Evolutionary conservation across 192 early-diverging fungal genomes (phyloP).

Genomic region (Coemansia sp.): DNA sequence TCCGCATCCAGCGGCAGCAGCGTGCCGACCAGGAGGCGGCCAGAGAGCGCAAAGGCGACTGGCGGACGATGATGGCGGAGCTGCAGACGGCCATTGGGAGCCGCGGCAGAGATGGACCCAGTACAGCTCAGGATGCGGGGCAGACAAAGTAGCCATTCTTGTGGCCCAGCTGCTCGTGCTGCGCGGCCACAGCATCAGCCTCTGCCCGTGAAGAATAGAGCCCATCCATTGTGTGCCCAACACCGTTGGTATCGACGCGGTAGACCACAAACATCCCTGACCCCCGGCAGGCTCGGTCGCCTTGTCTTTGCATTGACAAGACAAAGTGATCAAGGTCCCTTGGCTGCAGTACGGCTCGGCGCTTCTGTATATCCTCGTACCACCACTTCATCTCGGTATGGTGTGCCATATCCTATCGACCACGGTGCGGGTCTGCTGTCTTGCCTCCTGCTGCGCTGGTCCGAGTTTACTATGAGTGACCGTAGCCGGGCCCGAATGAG

Average conservation of each 20-base stretch:
- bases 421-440: too few species aligned
- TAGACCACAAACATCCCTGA: slow-evolving; percentile 1
- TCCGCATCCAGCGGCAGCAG: slow-evolving; percentile 15
- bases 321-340: too few species aligned
- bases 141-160: slow-evolving; percentile 36
- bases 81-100: slow-evolving; percentile 28
- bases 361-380: too few species aligned
- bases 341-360: too few species aligned
- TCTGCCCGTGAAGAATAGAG: slow-evolving; percentile 1
- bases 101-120: slow-evolving; percentile 4
- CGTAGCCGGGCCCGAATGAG: too few species aligned
- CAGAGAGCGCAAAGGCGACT: slow-evolving; percentile 7
- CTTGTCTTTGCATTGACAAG: too few species aligned
- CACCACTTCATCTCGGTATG: too few species aligned
- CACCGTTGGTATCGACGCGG: slow-evolving; percentile 31
- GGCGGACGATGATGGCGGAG: slow-evolving; percentile 30
- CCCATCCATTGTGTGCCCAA: slow-evolving; percentile 15
- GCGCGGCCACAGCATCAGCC: slow-evolving; percentile 7
- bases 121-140: not conserved
- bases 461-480: too few species aligned
- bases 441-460: too few species aligned
- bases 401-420: too few species aligned
- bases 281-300: too few species aligned
- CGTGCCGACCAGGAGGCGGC: slow-evolving; percentile 22
- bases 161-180: slow-evolving; percentile 23